Percentiles rank a stretch among this genome's conserved stretches.
Evolutionary conservation across 164 flowering plant genomes (phyloP).

Genomic region (Chloranthus sessilifolius): DNA sequence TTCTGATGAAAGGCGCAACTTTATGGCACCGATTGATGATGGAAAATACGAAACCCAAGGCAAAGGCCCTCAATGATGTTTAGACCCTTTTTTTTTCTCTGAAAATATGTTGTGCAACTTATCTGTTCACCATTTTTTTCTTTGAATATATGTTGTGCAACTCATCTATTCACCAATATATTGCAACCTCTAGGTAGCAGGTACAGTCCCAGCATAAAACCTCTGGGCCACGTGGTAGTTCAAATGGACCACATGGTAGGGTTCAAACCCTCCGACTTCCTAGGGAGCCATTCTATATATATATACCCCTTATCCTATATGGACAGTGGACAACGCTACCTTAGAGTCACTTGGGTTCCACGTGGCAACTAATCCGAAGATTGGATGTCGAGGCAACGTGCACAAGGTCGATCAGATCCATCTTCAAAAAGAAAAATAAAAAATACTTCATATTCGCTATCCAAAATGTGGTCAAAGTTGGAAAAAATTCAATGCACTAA

Average conservation of each 20-base stretch:
- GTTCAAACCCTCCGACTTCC: too few species aligned
- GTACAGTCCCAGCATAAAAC: neutral
- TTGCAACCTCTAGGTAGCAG: neutral
- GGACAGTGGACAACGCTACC: too few species aligned
- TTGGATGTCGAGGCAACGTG: too few species aligned
- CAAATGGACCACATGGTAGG: neutral
- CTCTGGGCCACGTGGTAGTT: neutral
- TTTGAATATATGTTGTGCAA: neutral
- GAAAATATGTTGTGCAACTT: neutral
- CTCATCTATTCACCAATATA: neutral
- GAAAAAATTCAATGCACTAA: too few species aligned
- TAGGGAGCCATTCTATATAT: too few species aligned
- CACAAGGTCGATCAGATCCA: too few species aligned
- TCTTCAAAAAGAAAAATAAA: too few species aligned
- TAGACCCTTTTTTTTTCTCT: neutral
- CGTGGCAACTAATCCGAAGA: too few species aligned
- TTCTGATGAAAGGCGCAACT: slow-evolving; percentile 67
- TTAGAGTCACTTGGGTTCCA: too few species aligned
- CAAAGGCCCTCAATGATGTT: slow-evolving; percentile 14
- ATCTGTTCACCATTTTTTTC: neutral
- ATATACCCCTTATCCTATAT: too few species aligned
- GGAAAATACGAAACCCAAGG: slow-evolving; percentile 22
- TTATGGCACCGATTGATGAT: slow-evolving; percentile 33
- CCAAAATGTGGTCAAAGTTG: too few species aligned
- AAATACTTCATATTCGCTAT: too few species aligned